These are phyloP conservation scores for Pulveroboletus frians DNA, from an alignment of 768 basidiomycete species.

Conservation along the genomic window DNA sequence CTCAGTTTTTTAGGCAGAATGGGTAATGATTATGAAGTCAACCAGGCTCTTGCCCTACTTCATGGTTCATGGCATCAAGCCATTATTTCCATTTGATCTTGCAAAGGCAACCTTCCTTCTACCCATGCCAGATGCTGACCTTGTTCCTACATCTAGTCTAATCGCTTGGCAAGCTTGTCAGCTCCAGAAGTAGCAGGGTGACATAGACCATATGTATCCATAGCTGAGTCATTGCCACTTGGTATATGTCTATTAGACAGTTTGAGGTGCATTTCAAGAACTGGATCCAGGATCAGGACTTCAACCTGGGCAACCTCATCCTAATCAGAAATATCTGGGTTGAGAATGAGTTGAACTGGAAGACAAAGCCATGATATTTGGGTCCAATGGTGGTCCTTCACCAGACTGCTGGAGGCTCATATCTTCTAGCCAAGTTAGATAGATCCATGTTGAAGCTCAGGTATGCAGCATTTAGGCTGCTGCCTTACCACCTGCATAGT, in stretches of 20 bases:
- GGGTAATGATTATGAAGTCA: not conserved
- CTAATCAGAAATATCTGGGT: too few relatives aligned
- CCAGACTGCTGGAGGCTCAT: too few relatives aligned
- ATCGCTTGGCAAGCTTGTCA: not conserved
- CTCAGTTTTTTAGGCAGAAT: not conserved
- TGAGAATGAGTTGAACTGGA: not conserved
- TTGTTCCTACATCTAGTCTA: accelerated
- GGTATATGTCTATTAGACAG: accelerated
- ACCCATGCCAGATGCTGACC: not conserved
- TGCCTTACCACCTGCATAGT: not conserved
- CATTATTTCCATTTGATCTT: too few relatives aligned
- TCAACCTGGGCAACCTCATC: not conserved
- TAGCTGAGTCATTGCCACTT: accelerated
- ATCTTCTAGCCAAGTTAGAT: too few relatives aligned
- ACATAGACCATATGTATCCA: not conserved
- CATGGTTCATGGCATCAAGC: too few relatives aligned
- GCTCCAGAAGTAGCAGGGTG: not conserved
- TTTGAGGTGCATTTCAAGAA: not conserved
- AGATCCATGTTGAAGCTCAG: not conserved
- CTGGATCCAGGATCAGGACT: accelerated
- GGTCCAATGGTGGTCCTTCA: not conserved
- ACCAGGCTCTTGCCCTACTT: too few relatives aligned
- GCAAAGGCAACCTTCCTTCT: slow-evolving; percentile 21
- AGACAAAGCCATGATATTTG: not conserved
- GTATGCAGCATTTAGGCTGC: not conserved